phyloP scores from a whole-genome alignment of 2,329 filamentous ascomycete genomes.

The Hirsutella thompsonii region DNA sequence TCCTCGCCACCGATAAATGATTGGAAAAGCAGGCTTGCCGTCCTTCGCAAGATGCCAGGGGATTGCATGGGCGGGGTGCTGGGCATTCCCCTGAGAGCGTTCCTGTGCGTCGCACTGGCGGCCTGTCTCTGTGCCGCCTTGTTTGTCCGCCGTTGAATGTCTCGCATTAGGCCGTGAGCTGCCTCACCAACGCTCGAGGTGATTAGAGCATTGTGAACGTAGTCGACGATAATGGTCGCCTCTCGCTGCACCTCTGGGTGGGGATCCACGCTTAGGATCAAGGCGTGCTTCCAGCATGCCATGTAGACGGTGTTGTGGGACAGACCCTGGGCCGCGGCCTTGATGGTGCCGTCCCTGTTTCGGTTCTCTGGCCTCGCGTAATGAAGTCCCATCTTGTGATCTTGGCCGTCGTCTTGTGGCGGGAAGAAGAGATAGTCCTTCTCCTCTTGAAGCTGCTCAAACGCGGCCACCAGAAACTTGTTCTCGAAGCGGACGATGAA shows the following conservation, averaged over 20 bases:
- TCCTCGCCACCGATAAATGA: conserved; percentile 41
- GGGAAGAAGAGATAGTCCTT: conserved; percentile 51
- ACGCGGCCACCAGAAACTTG: conserved; percentile 85
- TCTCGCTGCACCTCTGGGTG: conserved; percentile 86
- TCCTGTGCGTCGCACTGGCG: conserved; percentile 28
- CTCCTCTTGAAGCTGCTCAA: conserved; percentile 80
- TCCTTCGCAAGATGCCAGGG: conserved; percentile 47
- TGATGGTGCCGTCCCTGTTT: conserved; percentile 44
- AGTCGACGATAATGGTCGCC: conserved; percentile 75
- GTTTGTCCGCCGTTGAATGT: conserved; percentile 45
- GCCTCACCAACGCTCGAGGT: conserved; percentile 62
- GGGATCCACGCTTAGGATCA: conserved; percentile 85
- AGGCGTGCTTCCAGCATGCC: conserved; percentile 84
- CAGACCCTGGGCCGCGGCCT: conserved; percentile 41
- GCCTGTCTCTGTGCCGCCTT: conserved; percentile 32
- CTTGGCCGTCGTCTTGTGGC: conserved; percentile 40
- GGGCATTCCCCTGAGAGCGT: conserved; percentile 23
- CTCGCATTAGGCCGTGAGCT: conserved; percentile 60
- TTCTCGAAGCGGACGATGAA: conserved; percentile 84
- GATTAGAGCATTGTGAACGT: conserved; percentile 65
- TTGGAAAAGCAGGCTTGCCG: conserved; percentile 49
- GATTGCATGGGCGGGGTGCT: conserved; percentile 34
- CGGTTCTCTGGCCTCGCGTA: conserved; percentile 44
- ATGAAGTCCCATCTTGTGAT: conserved; percentile 50
- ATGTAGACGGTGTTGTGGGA: conserved; percentile 87